These are phyloP conservation scores for Paracoccidioides lutzii DNA, from an alignment of 2,329 filamentous ascomycete species.

Conservation along the genomic window DNA sequence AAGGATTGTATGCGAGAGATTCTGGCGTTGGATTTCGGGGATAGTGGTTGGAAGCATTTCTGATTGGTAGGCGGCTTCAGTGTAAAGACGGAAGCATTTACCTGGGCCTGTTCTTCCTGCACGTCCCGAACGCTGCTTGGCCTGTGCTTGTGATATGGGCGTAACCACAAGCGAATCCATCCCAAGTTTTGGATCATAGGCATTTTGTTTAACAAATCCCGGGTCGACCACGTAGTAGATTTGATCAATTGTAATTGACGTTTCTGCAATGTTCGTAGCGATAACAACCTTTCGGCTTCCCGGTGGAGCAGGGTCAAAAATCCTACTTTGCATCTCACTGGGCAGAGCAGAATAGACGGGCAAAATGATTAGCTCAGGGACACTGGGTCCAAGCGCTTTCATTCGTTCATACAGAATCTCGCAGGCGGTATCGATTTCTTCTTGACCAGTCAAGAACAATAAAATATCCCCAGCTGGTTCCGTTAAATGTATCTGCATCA, in stretches of 20 bases:
- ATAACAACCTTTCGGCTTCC: conserved; percentile 90
- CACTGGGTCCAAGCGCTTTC: conserved; percentile 81
- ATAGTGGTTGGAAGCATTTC: conserved; percentile 96
- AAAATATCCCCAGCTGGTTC: conserved; percentile 88
- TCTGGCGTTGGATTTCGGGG: conserved; percentile 91
- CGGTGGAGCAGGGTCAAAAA: conserved; percentile 83
- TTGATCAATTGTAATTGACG: conserved; percentile 92
- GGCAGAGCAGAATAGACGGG: conserved; percentile 94
- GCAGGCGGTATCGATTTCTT: conserved; percentile 92
- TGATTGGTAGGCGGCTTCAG: conserved; percentile 85
- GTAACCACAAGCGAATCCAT: conserved; percentile 96
- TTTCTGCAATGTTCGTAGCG: conserved; percentile 96
- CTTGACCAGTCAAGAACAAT: conserved; percentile 92
- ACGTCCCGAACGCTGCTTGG: conserved; percentile 83
- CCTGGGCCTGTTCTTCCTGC: conserved; percentile 90
- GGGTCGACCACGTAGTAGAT: conserved; percentile 97
- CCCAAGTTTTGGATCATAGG: conserved; percentile 89
- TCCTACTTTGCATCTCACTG: conserved; percentile 81
- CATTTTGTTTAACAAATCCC: conserved; percentile 95
- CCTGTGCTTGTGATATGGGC: conserved; percentile 92
- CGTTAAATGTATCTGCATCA: conserved; percentile 95
- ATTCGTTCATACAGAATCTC: conserved; percentile 90
- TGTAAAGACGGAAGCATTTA: conserved; percentile 92
- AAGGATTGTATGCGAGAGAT: conserved; percentile 80
- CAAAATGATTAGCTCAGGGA: conserved; percentile 83